Evolutionary conservation across 208 protist genomes (phyloP), one percentile per base, ranked within the genome.

Genomic region (Leptomonas pyrrhocoris): DNA sequence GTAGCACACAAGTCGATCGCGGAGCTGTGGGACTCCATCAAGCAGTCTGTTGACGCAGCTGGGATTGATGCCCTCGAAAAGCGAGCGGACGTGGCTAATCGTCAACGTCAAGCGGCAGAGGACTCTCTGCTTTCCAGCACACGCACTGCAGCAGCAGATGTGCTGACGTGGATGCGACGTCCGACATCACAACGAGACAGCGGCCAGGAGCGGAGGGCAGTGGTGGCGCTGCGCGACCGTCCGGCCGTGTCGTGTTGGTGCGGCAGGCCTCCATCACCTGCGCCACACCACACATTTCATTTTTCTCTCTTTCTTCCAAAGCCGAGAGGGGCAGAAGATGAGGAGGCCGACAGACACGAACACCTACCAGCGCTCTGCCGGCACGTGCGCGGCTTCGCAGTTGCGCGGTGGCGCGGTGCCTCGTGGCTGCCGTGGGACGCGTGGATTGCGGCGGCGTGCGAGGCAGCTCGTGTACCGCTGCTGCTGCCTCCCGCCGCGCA

Each of bases 361-460:
- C 30, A 46, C 31, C 30, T 12, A 7, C 7, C 21, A 7, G 58
- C 2, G 7, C 19, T 53, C 15, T 53, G 16, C n/a, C 8, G 13
- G 19, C 19, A 12, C 11, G 23, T 53, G 28, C 43, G 27, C n/a
- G 16, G 28, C 25, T 12, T 50, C 4, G 23, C 40, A 40, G 11
- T 0, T 53, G 15, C 58, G 12, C 43, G 34, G 38, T 68, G 59
- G 70, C 60, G 59, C 30, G 18, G 58, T 7, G 70, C 61, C 19
- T 75, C 70, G 15, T 75, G 59, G 70, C 30, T 75, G 54, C 70
- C 70, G 45, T 75, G 70, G 70, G 43, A 56, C 8, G 27, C 43
- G 45, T 68, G 70, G 61, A 60, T 66, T 31, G 1, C 30, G 16
- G 45, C 28, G 11, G 43, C 38, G 42, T 50, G 61, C 36, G 2